Evolutionary conservation across 2,329 filamentous ascomycete species (phyloP), one percentile per base, ranked within the genome.

Genomic region (Pseudocercospora crystallina): DNA sequence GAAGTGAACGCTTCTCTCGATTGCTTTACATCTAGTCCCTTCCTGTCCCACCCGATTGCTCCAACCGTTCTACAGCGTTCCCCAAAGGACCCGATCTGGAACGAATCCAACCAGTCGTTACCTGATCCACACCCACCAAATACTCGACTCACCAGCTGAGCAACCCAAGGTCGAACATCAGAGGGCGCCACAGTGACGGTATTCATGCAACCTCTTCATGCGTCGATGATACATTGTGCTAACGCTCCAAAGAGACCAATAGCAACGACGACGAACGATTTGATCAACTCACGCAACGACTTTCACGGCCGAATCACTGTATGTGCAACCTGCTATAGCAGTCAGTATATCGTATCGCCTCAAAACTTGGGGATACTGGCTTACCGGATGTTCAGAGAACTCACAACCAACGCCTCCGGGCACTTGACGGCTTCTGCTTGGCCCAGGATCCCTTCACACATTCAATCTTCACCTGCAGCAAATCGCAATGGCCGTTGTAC

Each of bases 81-180:
- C 20, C 20, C 3, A 26, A n/a, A 34, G 14, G 13, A 17, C 38
- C 30, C 39, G 26, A 36, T 37, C 33, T 42, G 40, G 32, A 26
- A 10, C 35, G 38, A 12, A 30, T 37, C 45, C 50, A 33, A 49
- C 41, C 50, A 53, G 35, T 53, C 50, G 40, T 49, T 45, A 48
- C 50, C 13, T 43, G 31, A 41, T 41, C 26, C 44, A 38, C 41
- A 30, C 40, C 44, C 50, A 45, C 50, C 37, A 39, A 39, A 8
- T n/a, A 35, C 40, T n/a, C 38, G 39, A 29, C 38, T 32, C 11
- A 49, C 39, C 39, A 40, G 43, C 39, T 49, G 39, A 34, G 45
- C 40, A 41, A 10, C 15, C 37, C 14, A 14, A 46, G 29, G 31
- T 46, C 17, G 43, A 36, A 41, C 39, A 30, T 15, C 10, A 43